Conservation (phyloP, 768 basidiomycete species). For the Boletus eberwhitei region DNA sequence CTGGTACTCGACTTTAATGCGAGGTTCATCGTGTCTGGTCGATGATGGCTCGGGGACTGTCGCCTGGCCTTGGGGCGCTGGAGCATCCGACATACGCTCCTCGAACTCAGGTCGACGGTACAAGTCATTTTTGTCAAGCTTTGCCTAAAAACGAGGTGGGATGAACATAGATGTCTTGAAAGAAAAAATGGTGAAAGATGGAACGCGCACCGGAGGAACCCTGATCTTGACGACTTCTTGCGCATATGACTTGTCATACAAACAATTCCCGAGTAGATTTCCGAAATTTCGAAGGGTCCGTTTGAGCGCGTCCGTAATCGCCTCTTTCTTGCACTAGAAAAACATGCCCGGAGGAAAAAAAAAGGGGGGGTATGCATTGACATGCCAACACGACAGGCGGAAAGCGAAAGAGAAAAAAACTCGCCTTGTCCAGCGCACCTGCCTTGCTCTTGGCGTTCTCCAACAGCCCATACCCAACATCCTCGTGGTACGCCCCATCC, state of each 20-base stretch:
- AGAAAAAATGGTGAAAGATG: background rate
- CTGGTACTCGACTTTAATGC: slow-evolving; percentile 20
- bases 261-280: slow-evolving; percentile 90
- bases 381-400: background rate
- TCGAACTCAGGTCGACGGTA: slow-evolving; percentile 71
- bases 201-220: slow-evolving; percentile 63
- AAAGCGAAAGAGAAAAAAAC: slow-evolving; percentile 17
- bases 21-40: background rate
- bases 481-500: slow-evolving; percentile 90
- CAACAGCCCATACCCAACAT: slow-evolving; percentile 84
- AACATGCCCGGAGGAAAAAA: background rate
- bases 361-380: background rate
- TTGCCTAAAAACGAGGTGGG: slow-evolving; percentile 30
- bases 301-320: slow-evolving; percentile 93
- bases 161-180: background rate
- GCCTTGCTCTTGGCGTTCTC: slow-evolving; percentile 88
- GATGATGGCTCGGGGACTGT: background rate
- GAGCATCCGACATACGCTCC: slow-evolving; percentile 36
- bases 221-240: slow-evolving; percentile 86
- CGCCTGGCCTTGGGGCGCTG: background rate
- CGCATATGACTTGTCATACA: slow-evolving; percentile 93
- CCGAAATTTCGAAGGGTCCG: slow-evolving; percentile 90
- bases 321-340: slow-evolving; percentile 93
- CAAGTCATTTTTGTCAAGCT: slow-evolving; percentile 63
- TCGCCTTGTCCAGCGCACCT: slow-evolving; percentile 86